These are phyloP conservation scores for Vitis hybrid DNA, from an alignment of 177 flowering plant species.

Conservation along the genomic window DNA sequence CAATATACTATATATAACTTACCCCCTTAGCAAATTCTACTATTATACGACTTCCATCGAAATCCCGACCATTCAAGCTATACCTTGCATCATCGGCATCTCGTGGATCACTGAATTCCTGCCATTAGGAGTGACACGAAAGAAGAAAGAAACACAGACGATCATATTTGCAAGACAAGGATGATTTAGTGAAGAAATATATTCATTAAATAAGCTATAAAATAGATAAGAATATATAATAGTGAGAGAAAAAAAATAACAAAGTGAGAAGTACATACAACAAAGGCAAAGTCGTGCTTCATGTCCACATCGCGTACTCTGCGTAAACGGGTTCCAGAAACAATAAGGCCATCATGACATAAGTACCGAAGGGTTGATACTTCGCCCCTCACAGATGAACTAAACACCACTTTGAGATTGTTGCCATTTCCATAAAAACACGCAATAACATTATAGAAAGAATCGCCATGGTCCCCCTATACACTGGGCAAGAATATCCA, in stretches of 20 bases:
- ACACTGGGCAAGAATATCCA: conserved; percentile 55
- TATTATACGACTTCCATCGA: conserved; percentile 76
- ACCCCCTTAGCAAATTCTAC: conserved; percentile 93
- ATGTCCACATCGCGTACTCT: conserved; percentile 99
- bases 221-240: not conserved
- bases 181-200: not conserved
- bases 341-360: conserved; percentile 95
- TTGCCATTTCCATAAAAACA: conserved; percentile 85
- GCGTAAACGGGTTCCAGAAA: conserved; percentile 94
- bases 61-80: conserved; percentile 71
- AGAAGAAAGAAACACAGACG: conserved; percentile 12
- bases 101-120: conserved; percentile 92
- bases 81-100: conserved; percentile 98
- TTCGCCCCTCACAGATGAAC: conserved; percentile 73
- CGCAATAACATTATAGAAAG: conserved; percentile 80
- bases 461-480: conserved; percentile 78
- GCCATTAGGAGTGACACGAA: conserved; percentile 15
- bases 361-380: conserved; percentile 72
- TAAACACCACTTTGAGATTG: conserved; percentile 69
- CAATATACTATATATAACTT: conserved; percentile 11
- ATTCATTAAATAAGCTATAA: not conserved
- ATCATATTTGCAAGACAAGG: conserved; percentile 21
- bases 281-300: conserved; percentile 94
- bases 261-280: conserved; percentile 56
- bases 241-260: not conserved